phyloP scores from a whole-genome alignment of 2,329 filamentous ascomycete genomes.

The Periconia macrospinosa region DNA sequence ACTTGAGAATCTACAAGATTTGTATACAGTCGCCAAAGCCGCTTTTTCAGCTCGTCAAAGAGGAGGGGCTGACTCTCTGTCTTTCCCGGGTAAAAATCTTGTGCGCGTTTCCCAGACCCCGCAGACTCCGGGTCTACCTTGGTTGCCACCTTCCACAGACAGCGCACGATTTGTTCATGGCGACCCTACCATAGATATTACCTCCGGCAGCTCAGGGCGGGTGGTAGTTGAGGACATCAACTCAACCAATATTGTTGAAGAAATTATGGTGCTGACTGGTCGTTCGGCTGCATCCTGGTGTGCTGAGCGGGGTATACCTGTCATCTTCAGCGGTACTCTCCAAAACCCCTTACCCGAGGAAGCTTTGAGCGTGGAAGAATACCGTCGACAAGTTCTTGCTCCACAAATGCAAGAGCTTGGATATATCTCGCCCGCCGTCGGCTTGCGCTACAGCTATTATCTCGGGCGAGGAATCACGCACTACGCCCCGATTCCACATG shows the following conservation, averaged over 20 bases:
- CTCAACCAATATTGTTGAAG: constrained; percentile 35
- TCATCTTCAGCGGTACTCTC: constrained; percentile 51
- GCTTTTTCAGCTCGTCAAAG: constrained; percentile 35
- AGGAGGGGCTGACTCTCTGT: constrained; percentile 40
- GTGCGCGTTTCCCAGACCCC: constrained; percentile 41
- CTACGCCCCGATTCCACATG: constrained; percentile 53
- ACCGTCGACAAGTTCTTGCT: constrained; percentile 38
- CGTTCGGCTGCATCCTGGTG: constrained; percentile 57
- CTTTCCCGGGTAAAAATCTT: constrained; percentile 28
- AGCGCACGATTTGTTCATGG: constrained; percentile 42
- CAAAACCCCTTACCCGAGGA: constrained; percentile 12
- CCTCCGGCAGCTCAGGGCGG: constrained; percentile 10
- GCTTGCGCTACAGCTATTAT: constrained; percentile 46
- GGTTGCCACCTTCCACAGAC: constrained; percentile 45
- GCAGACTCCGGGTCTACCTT: constrained; percentile 37
- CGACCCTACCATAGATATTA: constrained; percentile 49
- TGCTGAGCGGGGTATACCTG: constrained; percentile 54
- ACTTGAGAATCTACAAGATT: constrained; percentile 35
- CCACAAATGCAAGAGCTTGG: constrained; percentile 42
- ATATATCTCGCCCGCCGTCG: constrained; percentile 38
- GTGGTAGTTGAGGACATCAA: constrained; percentile 10
- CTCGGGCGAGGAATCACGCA: constrained; percentile 48
- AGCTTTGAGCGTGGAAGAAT: constrained; percentile 12
- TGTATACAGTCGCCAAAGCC: constrained; percentile 39
- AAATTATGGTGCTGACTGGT: constrained; percentile 59